Evolutionary conservation across 2,329 filamentous ascomycete genomes (phyloP).

Genomic region (Didymellaceae sp.): DNA sequence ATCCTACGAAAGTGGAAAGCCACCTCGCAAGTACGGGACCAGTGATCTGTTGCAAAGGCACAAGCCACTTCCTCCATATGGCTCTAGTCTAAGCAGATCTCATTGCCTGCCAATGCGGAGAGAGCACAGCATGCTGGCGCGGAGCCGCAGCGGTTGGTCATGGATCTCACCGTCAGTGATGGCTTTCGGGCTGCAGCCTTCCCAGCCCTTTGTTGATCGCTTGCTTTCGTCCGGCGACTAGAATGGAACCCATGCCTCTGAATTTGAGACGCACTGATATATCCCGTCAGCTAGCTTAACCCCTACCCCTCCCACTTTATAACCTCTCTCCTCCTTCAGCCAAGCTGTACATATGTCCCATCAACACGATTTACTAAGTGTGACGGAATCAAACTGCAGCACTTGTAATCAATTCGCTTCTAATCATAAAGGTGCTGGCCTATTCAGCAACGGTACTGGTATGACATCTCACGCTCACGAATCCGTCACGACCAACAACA

Average conservation of each 20-base stretch:
- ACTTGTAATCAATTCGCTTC: conserved; percentile 3
- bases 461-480: conserved; percentile 23
- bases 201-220: conserved; percentile 24
- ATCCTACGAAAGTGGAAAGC: too few species aligned
- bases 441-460: conserved; percentile 20
- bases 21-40: conserved; percentile 22
- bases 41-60: conserved; percentile 20
- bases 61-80: conserved; percentile 4
- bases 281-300: conserved; percentile 11
- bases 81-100: conserved; percentile 20
- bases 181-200: conserved; percentile 23
- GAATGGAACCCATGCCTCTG: conserved; percentile 21
- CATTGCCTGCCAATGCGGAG: conserved; percentile 23
- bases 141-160: conserved; percentile 36
- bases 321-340: conserved; percentile 13
- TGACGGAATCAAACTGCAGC: conserved; percentile 7
- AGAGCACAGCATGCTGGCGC: conserved; percentile 21
- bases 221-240: conserved; percentile 34
- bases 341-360: conserved; percentile 16
- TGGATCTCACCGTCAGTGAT: conserved; percentile 14
- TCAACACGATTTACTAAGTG: conserved; percentile 16
- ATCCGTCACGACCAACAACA: conserved; percentile 19
- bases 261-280: conserved; percentile 20
- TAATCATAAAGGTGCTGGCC: conserved; percentile 9
- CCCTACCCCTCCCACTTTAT: conserved; percentile 21